Conservation (phyloP, 352 stramenopile species). For the Pythium dissotocum region DNA sequence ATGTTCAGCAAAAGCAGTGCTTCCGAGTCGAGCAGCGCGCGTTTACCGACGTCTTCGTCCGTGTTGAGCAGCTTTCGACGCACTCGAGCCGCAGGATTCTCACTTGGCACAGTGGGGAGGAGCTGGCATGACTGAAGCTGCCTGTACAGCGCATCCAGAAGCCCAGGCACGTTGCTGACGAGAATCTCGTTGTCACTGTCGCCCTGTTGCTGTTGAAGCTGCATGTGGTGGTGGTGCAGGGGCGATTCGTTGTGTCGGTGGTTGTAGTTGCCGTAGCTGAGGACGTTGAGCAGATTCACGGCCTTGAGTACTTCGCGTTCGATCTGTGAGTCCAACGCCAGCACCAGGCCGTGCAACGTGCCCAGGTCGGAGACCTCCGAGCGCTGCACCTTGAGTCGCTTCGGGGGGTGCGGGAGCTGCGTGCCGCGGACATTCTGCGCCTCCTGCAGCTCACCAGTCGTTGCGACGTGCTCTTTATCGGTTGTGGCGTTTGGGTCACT, state of each 20-base stretch:
- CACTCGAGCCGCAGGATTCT: neutral
- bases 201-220: slow-evolving; percentile 12
- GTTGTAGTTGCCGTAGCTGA: slow-evolving; percentile 61
- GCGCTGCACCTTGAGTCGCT: slow-evolving; percentile 67
- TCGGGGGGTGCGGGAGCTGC: slow-evolving; percentile 55
- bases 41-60: slow-evolving; percentile 39
- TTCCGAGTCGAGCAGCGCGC: slow-evolving; percentile 56
- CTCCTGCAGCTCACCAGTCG: slow-evolving; percentile 61
- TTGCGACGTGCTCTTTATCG: slow-evolving; percentile 48
- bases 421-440: slow-evolving; percentile 65
- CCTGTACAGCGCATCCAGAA: slow-evolving; percentile 75
- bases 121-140: slow-evolving; percentile 60
- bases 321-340: slow-evolving; percentile 69
- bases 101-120: slow-evolving; percentile 36
- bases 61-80: slow-evolving; percentile 51
- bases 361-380: slow-evolving; percentile 50
- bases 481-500: slow-evolving; percentile 16
- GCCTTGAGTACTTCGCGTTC: slow-evolving; percentile 54
- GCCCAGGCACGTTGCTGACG: slow-evolving; percentile 63
- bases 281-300: slow-evolving; percentile 69
- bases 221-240: slow-evolving; percentile 11
- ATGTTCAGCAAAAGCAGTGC: slow-evolving; percentile 72
- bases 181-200: slow-evolving; percentile 70
- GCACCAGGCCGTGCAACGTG: slow-evolving; percentile 65
- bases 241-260: slow-evolving; percentile 26